Evolutionary conservation across 2,329 filamentous ascomycete species (phyloP).

Genomic region (Alternaria novae-zelandiae): DNA sequence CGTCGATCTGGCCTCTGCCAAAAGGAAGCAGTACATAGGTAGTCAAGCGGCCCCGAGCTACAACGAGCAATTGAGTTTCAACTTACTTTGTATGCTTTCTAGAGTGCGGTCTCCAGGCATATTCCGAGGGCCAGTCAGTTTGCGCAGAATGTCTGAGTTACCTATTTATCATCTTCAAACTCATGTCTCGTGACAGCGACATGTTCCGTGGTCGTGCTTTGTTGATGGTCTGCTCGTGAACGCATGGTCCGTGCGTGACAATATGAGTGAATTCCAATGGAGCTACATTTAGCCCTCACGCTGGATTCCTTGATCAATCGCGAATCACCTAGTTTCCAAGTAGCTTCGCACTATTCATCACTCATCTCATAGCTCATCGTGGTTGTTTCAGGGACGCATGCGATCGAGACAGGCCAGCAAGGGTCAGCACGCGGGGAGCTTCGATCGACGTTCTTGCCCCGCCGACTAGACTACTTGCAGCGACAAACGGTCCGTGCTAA

Average conservation of each 20-base stretch:
- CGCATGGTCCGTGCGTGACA: conserved; percentile 7
- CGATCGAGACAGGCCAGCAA: conserved; percentile 15
- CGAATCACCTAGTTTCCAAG: not conserved
- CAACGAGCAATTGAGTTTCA: not conserved
- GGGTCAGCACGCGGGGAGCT: conserved; percentile 14
- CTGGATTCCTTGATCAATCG: not conserved
- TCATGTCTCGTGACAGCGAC: not conserved
- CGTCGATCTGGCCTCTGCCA: not conserved
- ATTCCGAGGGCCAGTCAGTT: not conserved
- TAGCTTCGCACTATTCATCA: not conserved
- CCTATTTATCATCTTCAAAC: not conserved
- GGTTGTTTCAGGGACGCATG: conserved; percentile 19
- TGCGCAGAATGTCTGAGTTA: not conserved
- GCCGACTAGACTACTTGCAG: conserved; percentile 20
- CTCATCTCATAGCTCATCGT: not conserved
- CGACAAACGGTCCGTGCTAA: conserved; percentile 23
- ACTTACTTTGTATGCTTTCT: not conserved
- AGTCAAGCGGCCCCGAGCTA: not conserved
- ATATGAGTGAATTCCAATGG: not conserved
- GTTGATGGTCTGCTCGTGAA: not conserved
- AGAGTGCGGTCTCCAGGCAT: not conserved
- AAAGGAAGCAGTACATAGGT: not conserved
- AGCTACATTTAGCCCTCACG: not conserved
- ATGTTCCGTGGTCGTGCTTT: not conserved
- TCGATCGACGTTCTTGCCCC: conserved; percentile 24